Percentiles rank a stretch among this genome's conserved stretches.
phyloP scores from a whole-genome alignment of 1,284 basidiomycete species.

The Sporisorium sorghi region DNA sequence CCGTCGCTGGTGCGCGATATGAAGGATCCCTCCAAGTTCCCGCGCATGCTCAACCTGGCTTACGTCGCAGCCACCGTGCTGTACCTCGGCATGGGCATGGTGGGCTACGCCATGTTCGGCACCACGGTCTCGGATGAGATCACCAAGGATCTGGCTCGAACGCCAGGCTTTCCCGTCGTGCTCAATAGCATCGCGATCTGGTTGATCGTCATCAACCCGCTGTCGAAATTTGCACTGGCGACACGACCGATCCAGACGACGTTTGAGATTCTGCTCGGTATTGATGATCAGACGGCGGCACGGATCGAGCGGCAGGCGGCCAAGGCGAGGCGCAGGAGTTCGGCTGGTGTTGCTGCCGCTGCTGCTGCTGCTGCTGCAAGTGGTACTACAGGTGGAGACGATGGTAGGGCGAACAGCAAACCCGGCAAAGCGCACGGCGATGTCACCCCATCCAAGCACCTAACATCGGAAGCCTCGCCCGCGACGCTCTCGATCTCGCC shows the following conservation, averaged over 20 bases:
- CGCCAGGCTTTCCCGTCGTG: slow-evolving; percentile 79
- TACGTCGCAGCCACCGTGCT: slow-evolving; percentile 84
- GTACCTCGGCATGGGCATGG: slow-evolving; percentile 83
- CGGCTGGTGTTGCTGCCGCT: not conserved
- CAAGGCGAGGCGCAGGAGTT: slow-evolving; percentile 18
- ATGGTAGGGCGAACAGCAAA: not conserved
- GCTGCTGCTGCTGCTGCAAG: not conserved
- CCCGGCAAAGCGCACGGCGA: not conserved
- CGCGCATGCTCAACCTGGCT: slow-evolving; percentile 85
- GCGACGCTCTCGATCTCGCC: slow-evolving; percentile 32
- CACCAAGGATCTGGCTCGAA: slow-evolving; percentile 83
- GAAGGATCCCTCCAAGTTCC: slow-evolving; percentile 83
- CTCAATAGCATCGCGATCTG: slow-evolving; percentile 85
- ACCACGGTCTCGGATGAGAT: slow-evolving; percentile 77
- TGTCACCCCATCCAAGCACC: not conserved
- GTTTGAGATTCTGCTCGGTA: slow-evolving; percentile 63
- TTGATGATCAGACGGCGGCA: slow-evolving; percentile 46
- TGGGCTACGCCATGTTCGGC: slow-evolving; percentile 84
- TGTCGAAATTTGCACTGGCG: slow-evolving; percentile 85
- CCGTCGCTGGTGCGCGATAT: slow-evolving; percentile 91
- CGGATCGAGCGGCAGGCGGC: slow-evolving; percentile 11
- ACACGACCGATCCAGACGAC: slow-evolving; percentile 75
- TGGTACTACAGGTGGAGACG: not conserved
- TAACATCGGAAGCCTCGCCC: slow-evolving; percentile 15
- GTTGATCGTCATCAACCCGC: slow-evolving; percentile 83